Evolutionary conservation across 1,139 yeast species (phyloP).

Genomic region (Saccharomyces uvarum): DNA sequence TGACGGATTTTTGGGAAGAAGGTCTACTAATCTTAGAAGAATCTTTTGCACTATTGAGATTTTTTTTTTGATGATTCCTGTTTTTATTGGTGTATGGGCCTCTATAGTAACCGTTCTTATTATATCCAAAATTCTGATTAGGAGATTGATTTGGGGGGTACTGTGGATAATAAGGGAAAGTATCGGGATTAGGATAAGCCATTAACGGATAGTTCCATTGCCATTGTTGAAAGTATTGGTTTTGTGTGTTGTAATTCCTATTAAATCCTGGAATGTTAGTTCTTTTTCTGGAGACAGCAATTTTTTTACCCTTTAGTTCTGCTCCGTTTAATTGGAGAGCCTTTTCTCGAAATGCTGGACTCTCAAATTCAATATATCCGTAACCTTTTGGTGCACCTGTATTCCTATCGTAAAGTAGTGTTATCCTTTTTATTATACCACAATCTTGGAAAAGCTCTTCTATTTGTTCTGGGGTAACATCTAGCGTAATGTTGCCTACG

Average conservation of each 20-base stretch:
- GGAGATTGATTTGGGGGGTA: background rate
- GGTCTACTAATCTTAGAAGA: background rate
- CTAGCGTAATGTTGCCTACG: slow-evolving; percentile 82
- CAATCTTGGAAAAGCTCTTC: slow-evolving; percentile 69
- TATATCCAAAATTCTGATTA: background rate
- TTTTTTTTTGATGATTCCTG: background rate
- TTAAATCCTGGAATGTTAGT: slow-evolving; percentile 47
- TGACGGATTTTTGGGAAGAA: background rate
- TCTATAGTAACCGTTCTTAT: background rate
- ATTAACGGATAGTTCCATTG: background rate
- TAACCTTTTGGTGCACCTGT: slow-evolving; percentile 64
- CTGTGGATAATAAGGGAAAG: background rate
- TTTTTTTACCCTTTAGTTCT: slow-evolving; percentile 45
- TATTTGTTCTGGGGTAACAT: slow-evolving; percentile 69
- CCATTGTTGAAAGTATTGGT: background rate
- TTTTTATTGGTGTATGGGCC: background rate
- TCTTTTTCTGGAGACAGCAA: slow-evolving; percentile 57
- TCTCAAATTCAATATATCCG: slow-evolving; percentile 63
- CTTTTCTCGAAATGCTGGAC: slow-evolving; percentile 38
- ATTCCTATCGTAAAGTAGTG: slow-evolving; percentile 39
- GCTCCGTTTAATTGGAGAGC: slow-evolving; percentile 51
- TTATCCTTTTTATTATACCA: slow-evolving; percentile 78
- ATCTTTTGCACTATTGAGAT: background rate
- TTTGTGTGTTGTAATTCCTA: background rate
- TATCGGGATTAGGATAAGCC: background rate